Base-by-base conservation (phyloP, 2,329 filamentous ascomycete species). In the Cordyceps javanica region DNA sequence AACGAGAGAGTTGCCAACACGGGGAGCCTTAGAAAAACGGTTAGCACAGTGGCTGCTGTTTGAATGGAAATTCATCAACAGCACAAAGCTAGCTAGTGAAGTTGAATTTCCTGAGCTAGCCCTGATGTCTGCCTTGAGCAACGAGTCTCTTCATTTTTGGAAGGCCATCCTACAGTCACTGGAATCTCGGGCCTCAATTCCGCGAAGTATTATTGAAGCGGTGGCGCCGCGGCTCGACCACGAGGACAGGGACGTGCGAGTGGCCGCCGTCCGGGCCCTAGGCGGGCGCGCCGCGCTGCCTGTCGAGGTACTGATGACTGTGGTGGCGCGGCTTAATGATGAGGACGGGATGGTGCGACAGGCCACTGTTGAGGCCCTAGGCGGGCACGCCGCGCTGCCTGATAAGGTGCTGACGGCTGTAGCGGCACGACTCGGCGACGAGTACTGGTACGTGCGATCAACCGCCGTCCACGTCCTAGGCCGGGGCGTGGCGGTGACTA, bases 11-110 rank as follows among this genome's bases (percentile, higher is more conserved):
- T 62, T 58, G 26, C 55, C 25, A 30, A 41, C 53, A 51, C 59
- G 56, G 58, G 32, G 16, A 28, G 21, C 53, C 3, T 49, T 63
- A 26, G 61, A 67, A 62, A 28, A 38, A 2, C 28, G 39, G 36
- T 52, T 66, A 21, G 14, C 36, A 30, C 11, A 61, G 34, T 66
- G 62, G 64, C 44, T 67, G 46, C 50, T 64, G 25, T 65, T 66
- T 50, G 61, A 67, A 59, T 63, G 57, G 39, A 28, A 53, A 23
- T 61, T 62, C 23, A 49, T 21, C 48, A 30, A 30, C 45, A 52
- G 13, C 11, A 48, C 58, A 51, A 34, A 44, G 4, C 46, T 65
- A 16, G 49, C 57, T 36, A 52, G 41, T 28, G 60, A 63, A 59
- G 52, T 60, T 41, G 62, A 63, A 25, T 59, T 61, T 56, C 59